Evolutionary conservation across 2,329 filamentous ascomycete species (phyloP), one percentile per base, ranked within the genome.

Genomic region (Verticillium longisporum): DNA sequence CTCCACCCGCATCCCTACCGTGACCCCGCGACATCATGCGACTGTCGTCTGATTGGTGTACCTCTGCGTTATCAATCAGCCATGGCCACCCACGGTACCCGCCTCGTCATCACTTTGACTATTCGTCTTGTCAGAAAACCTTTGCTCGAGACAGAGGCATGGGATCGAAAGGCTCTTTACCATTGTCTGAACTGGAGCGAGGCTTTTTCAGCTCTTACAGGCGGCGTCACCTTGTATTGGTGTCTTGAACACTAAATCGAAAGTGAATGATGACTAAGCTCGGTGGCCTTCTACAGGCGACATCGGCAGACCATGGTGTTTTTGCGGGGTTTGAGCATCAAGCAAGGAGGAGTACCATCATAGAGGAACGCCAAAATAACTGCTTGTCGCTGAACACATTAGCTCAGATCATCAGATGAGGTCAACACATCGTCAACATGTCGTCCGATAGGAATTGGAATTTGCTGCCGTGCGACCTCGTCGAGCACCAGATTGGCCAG

Each of bases 401-500:
- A 4, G 26, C 26, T 26, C 26, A 4, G 26, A 26, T 26, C 26
- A 26, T 26, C 26, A 26, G 26, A 26, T 26, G 26, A 26, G 26
- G 26, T 26, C 26, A 26, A 26, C 26, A 26, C 26, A 45, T 45
- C 38, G 38, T 14, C 15, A n/a, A 45, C 38, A 45, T n/a, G 26
- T 26, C 26, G 26, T 26, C 26, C 26, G 26, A 26, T 26, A 26
- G 26, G 26, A 26, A 26, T 26, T 65, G 62, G 61, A 60, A 33
- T 11, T 56, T 61, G 41, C 66, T 82, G 9, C 72, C 78, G 0
- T 66, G 67, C n/a, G 78, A 81, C 7, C 64, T 80, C 1, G 72
- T 82, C 66, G 77, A 79, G 61, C 70, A 77, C 13, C 80, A 82
- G 68, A 68, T 83, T 11, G 77, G 75, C 1, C 78, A 78, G 60